Conservation (phyloP, 208 protist genomes). For the Jaenimonas drosophilae region DNA sequence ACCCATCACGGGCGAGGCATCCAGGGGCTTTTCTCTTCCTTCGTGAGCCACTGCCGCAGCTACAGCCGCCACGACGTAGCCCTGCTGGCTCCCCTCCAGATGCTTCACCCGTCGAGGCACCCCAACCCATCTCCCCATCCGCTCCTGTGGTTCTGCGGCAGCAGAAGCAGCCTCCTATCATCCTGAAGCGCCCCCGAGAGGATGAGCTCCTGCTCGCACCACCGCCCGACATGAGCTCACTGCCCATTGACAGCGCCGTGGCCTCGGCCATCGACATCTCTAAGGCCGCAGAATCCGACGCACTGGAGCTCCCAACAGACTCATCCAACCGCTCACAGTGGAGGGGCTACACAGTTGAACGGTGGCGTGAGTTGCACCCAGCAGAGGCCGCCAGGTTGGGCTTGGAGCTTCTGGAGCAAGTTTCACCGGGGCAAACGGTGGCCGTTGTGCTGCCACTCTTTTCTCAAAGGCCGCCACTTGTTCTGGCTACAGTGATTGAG, state of each 20-base stretch:
- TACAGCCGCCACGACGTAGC: no score
- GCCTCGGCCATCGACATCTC: not conserved
- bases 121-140: no score
- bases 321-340: constrained; percentile 5
- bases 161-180: not conserved
- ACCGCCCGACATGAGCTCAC: not conserved
- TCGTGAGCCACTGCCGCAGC: constrained; percentile 24
- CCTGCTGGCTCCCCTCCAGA: no score
- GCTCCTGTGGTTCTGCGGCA: not conserved
- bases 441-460: constrained; percentile 54
- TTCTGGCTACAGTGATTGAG: constrained; percentile 55
- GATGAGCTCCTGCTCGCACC: not conserved
- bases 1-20: constrained; percentile 32
- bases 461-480: constrained; percentile 43
- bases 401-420: constrained; percentile 18
- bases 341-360: constrained; percentile 46
- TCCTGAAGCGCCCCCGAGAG: not conserved
- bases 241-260: not conserved
- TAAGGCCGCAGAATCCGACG: not conserved
- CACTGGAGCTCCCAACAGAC: not conserved
- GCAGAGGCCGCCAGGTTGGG: constrained; percentile 32
- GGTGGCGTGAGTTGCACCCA: constrained; percentile 32
- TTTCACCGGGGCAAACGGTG: constrained; percentile 46
- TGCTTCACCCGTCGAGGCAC: no score
- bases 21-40: constrained; percentile 47